A percentile compares a stretch with the other conserved stretches of the same genome.
phyloP scores from a whole-genome alignment of 139 green algal species.

The Chloropicon primus region DNA sequence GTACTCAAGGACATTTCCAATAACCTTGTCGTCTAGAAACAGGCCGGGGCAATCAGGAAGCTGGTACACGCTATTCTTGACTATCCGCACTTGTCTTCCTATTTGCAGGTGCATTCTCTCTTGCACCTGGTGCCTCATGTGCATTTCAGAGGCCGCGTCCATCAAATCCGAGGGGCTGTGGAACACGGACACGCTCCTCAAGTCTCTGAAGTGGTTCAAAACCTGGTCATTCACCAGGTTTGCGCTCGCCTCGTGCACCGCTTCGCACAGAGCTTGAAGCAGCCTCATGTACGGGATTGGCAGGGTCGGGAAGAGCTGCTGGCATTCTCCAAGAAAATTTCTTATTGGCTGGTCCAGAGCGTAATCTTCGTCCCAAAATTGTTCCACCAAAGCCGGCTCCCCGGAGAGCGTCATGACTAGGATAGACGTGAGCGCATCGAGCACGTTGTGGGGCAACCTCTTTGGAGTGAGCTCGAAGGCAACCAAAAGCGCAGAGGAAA shows the following conservation, averaged over 20 bases:
- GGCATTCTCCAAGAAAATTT: neutral
- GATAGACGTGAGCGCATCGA: neutral
- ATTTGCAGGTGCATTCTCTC: neutral
- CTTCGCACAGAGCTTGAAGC: neutral
- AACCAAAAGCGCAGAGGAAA: neutral
- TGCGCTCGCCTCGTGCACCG: neutral
- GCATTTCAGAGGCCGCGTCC: neutral
- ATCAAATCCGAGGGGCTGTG: neutral
- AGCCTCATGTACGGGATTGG: neutral
- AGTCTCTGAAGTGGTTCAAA: neutral
- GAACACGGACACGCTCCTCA: neutral
- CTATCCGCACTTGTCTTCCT: neutral
- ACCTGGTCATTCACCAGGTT: neutral
- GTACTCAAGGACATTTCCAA: neutral
- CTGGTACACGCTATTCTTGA: neutral
- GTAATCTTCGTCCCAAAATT: neutral
- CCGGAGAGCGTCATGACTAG: neutral
- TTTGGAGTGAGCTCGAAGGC: neutral
- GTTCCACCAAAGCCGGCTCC: neutral
- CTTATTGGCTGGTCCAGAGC: neutral
- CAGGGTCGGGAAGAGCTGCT: neutral
- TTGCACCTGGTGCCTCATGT: neutral
- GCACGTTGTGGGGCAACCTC: neutral
- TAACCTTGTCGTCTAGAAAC: neutral
- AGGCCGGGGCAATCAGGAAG: neutral